Evolutionary conservation across 495 filamentous ascomycete genomes (phyloP).

Genomic region (Xylaria cubensis): DNA sequence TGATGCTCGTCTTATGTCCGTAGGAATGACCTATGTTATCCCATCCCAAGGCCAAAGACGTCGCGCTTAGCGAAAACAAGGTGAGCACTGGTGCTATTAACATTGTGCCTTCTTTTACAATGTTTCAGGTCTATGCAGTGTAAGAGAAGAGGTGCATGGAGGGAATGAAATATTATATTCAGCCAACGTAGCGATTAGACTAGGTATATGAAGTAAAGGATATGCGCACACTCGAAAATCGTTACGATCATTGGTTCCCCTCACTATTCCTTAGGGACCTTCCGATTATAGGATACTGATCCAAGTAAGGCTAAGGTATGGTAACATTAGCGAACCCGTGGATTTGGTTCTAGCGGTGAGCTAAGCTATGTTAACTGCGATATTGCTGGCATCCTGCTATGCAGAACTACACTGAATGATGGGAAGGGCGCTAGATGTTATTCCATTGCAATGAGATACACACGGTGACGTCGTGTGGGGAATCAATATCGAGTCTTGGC

Average conservation of each 20-base stretch:
- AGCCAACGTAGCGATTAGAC: not conserved
- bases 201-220: not conserved
- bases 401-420: not conserved
- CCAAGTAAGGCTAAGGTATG: not conserved
- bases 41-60: slow-evolving; percentile 30
- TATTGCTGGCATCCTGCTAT: not conserved
- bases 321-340: not conserved
- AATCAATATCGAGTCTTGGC: slow-evolving; percentile 19
- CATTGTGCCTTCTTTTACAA: not conserved
- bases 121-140: not conserved
- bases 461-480: not conserved
- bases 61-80: slow-evolving; percentile 29
- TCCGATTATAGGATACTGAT: slow-evolving; percentile 1
- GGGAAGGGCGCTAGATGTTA: not conserved
- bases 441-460: not conserved
- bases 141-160: not conserved
- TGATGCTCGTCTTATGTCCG: slow-evolving; percentile 43
- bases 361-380: not conserved
- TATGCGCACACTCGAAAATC: not conserved
- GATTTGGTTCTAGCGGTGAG: not conserved
- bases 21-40: slow-evolving; percentile 30
- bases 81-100: not conserved
- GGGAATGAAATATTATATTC: not conserved
- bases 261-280: slow-evolving; percentile 3
- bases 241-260: not conserved